Base-by-base conservation (phyloP, 2,329 filamentous ascomycete genomes). In the Fusarium sp. region DNA sequence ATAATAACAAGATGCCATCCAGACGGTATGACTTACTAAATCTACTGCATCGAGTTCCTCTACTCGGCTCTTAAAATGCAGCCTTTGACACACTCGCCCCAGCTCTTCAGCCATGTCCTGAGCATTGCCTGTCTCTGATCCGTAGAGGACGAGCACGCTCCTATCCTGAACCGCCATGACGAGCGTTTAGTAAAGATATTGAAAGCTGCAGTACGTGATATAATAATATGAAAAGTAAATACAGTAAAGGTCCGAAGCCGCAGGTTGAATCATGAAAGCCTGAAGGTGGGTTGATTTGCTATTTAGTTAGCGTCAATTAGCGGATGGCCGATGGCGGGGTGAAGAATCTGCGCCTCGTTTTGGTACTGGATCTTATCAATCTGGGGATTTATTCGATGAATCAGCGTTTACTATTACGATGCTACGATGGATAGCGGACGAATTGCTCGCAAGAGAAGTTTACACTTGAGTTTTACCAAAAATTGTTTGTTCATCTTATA, bases 51-150 rank as follows among this genome's bases (percentile, higher is more conserved):
- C 89, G 80, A 98, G 87, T 78, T 94, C 93, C 58, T 89, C 87
- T 26, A 97, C 88, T 52, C 87, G 85, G 23, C 91, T 92, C 66
- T 86, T 80, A 79, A 98, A 97, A 74, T 89, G 92, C 60, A 97
- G 82, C 33, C 95, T 87, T 80, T 95, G 89, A 36, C 89, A 86
- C 69, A 92, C 80, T 40, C 89, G 85, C 38, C 91, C 92, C 65
- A 98, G 83, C 77, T 97, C 93, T 74, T 93, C 90, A 20, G 96
- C 95, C 67, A 95, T 88, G 80, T 98, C 95, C 79, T 97, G 92
- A 56, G 93, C 91, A 76, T 96, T 97, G 58, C 96, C 96, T 23
- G 94, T 98, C 82, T 99, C 96, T 38, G 95, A 97, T 57, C 93
- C 96, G 80, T 97, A 99, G 34, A 97, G 85, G 60, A 99, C 85